These are phyloP conservation scores for Phoenix dactylifera DNA, from an alignment of 176 grass and related monocot genomes.

Conservation along the genomic window DNA sequence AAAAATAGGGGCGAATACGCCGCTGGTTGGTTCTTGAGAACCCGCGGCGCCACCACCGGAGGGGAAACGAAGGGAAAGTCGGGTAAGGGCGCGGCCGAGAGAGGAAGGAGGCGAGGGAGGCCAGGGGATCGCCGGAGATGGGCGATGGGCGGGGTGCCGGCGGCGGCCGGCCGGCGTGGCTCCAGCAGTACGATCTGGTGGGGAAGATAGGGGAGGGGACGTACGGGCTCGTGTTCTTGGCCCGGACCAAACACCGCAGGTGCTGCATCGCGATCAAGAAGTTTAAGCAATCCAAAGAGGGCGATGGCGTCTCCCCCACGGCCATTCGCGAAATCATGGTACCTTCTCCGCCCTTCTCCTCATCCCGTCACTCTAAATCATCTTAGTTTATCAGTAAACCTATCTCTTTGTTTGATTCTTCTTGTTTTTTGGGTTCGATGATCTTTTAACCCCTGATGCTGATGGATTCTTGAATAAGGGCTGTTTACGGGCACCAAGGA, in stretches of 20 bases:
- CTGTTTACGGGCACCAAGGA: too few species aligned
- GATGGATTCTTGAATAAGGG: too few species aligned
- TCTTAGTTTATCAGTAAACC: too few species aligned
- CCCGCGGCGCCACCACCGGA: too few species aligned
- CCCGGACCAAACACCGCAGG: constrained; percentile 61
- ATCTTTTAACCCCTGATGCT: too few species aligned
- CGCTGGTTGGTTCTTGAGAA: too few species aligned
- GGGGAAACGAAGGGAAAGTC: not conserved
- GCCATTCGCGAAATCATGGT: constrained; percentile 99
- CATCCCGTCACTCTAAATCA: not conserved
- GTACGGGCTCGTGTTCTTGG: constrained; percentile 95
- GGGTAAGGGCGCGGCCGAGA: not conserved
- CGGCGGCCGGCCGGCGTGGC: constrained; percentile 66
- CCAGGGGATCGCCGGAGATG: constrained; percentile 29
- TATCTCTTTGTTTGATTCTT: too few species aligned
- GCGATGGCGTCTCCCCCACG: constrained; percentile 67
- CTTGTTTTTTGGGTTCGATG: too few species aligned
- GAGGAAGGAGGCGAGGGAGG: not conserved
- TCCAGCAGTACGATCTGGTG: constrained; percentile 90
- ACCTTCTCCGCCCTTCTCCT: not conserved
- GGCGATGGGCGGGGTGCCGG: constrained; percentile 66
- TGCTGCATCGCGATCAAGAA: constrained; percentile 95
- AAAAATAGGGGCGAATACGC: too few species aligned
- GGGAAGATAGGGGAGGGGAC: constrained; percentile 98
- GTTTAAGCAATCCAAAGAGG: constrained; percentile 92